Conservation (phyloP, 2,329 filamentous ascomycete species). For the Alternaria metachromatica region DNA sequence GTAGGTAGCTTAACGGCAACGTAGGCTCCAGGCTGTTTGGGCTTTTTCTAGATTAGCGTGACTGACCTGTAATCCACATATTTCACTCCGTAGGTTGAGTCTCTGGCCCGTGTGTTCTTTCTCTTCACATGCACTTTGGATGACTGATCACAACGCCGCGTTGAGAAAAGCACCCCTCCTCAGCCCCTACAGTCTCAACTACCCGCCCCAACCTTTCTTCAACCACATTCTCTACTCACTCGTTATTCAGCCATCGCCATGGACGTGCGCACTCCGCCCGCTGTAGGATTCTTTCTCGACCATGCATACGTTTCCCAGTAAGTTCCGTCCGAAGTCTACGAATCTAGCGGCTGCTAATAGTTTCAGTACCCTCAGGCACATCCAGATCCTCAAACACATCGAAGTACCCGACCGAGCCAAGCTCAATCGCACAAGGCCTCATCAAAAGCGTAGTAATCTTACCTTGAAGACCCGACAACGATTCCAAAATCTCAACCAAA, state of each 20-base stretch:
- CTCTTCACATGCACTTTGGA: neutral
- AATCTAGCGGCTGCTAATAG: neutral
- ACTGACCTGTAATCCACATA: neutral
- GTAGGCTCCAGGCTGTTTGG: neutral
- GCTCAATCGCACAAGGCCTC: neutral
- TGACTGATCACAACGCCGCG: neutral
- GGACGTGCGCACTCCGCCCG: neutral
- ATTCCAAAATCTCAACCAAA: neutral
- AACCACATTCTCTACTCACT: neutral
- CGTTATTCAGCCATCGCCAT: neutral
- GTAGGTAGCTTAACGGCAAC: neutral
- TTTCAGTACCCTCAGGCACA: neutral
- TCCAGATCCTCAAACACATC: neutral
- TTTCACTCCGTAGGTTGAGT: neutral
- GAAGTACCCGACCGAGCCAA: neutral
- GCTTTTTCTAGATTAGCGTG: neutral
- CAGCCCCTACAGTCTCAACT: neutral
- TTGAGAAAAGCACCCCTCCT: neutral
- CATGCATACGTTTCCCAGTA: neutral
- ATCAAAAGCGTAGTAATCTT: neutral
- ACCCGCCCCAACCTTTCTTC: neutral
- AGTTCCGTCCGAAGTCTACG: neutral
- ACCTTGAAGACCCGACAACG: neutral
- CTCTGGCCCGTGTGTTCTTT: neutral
- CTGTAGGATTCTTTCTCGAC: neutral